phyloP scores from a whole-genome alignment of 345 rosid species.

The Noccaea bulbosa region DNA sequence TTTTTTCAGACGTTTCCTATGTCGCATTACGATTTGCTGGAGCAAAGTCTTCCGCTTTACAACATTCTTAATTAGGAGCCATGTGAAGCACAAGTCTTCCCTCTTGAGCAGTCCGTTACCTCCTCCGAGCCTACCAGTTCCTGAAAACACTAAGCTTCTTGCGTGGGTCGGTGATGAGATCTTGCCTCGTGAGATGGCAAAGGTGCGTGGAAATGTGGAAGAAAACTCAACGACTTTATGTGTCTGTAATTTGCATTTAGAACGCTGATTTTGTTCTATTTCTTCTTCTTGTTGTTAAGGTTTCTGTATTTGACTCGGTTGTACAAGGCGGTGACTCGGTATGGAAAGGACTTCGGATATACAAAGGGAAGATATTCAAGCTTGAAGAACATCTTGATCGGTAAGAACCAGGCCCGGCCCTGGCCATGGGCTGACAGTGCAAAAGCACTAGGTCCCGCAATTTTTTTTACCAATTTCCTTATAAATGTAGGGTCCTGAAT shows the following conservation, averaged over 20 bases:
- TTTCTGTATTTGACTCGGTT: constrained; percentile 87
- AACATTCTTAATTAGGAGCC: constrained; percentile 67
- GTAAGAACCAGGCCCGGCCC: constrained; percentile 43
- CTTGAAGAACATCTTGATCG: constrained; percentile 89
- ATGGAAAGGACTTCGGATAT: constrained; percentile 93
- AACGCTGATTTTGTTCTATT: neutral
- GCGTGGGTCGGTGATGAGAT: constrained; percentile 93
- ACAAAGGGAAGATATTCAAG: constrained; percentile 73
- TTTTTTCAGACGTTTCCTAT: constrained; percentile 64
- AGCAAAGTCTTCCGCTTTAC: constrained; percentile 82
- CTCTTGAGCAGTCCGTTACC: constrained; percentile 58
- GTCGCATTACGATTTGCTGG: constrained; percentile 66
- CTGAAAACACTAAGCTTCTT: constrained; percentile 74
- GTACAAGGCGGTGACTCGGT: constrained; percentile 95
- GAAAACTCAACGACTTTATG: no score
- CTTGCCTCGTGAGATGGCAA: constrained; percentile 80
- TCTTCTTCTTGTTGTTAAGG: constrained; percentile 53
- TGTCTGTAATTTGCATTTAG: constrained; percentile 9
- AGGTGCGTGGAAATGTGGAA: constrained; percentile 48
- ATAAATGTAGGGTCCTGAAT: no score
- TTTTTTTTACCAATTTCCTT: no score
- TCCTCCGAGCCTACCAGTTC: constrained; percentile 74
- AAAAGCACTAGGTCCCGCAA: no score
- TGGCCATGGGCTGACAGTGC: no score
- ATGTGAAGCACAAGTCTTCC: constrained; percentile 50